A percentile compares a stretch with the other conserved stretches of the same genome.
These are phyloP conservation scores for Cruciata laevipes DNA, from an alignment of 257 asterid species.

Conservation along the genomic window DNA sequence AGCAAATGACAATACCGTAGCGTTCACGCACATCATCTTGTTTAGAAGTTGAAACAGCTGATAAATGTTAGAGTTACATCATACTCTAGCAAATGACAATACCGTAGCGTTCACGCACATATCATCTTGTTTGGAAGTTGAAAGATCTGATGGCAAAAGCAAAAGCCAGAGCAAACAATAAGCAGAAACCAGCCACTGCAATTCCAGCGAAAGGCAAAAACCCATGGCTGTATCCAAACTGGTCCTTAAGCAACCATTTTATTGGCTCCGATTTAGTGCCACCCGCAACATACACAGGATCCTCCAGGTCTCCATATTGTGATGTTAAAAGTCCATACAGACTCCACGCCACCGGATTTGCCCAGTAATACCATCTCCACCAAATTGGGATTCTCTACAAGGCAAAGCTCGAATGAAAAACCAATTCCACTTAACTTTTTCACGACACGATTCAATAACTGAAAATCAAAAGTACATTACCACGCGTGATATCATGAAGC, in stretches of 20 bases:
- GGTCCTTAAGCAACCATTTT: slow-evolving; percentile 46
- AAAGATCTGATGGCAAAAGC: slow-evolving; percentile 63
- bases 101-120: background rate
- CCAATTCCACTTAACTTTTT: background rate
- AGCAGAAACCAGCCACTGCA: slow-evolving; percentile 52
- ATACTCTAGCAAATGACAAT: background rate
- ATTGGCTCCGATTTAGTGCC: slow-evolving; percentile 39
- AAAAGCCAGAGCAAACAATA: slow-evolving; percentile 57
- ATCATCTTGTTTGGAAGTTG: slow-evolving; percentile 72
- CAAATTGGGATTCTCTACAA: slow-evolving; percentile 79
- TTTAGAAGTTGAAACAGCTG: too few species aligned
- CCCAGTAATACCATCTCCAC: slow-evolving; percentile 99
- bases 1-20: too few species aligned
- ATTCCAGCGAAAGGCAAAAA: slow-evolving; percentile 55
- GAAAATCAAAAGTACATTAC: slow-evolving; percentile 17
- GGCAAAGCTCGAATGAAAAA: background rate
- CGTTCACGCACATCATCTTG: too few species aligned
- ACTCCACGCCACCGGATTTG: slow-evolving; percentile 80
- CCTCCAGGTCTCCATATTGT: slow-evolving; percentile 61
- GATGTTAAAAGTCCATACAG: slow-evolving; percentile 76
- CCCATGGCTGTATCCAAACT: slow-evolving; percentile 68
- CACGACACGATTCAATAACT: background rate
- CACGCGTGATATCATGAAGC: slow-evolving; percentile 89
- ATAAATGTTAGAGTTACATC: background rate
- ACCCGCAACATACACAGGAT: slow-evolving; percentile 44